These are phyloP conservation scores for Udeniomyces megalosporus DNA, from an alignment of 768 basidiomycete genomes.

Conservation along the genomic window DNA sequence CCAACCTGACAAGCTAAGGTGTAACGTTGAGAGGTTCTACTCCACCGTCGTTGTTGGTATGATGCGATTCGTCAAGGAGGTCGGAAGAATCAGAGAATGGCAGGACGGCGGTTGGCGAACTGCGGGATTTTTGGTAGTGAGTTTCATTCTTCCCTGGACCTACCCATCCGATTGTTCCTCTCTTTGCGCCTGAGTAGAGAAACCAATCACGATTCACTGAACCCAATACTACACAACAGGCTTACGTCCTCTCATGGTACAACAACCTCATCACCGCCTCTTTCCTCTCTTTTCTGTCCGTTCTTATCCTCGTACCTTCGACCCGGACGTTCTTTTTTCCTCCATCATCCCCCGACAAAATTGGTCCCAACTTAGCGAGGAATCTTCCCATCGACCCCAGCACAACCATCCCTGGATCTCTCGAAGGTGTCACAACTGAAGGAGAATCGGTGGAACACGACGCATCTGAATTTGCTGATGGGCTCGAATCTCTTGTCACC, in stretches of 20 bases:
- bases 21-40: constrained; percentile 34
- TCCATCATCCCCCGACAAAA: constrained; percentile 20
- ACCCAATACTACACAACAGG: too few species aligned
- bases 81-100: constrained; percentile 33
- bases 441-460: not conserved
- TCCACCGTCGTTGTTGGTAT: constrained; percentile 31
- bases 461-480: not conserved
- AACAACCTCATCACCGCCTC: constrained; percentile 30
- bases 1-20: constrained; percentile 34
- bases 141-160: not conserved
- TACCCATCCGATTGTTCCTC: not conserved
- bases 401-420: constrained; percentile 7
- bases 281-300: constrained; percentile 26
- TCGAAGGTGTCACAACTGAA: not conserved
- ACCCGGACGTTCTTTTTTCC: constrained; percentile 31
- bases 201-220: too few species aligned
- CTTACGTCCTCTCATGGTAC: constrained; percentile 33
- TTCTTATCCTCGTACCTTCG: constrained; percentile 32
- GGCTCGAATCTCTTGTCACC: constrained; percentile 23
- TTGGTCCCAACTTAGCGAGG: constrained; percentile 18
- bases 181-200: too few species aligned
- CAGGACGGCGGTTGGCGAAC: constrained; percentile 31
- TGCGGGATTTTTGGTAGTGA: constrained; percentile 23
- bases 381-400: constrained; percentile 25
- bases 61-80: constrained; percentile 29